phyloP scores from a whole-genome alignment of 2,329 filamentous ascomycete genomes.

The Scedosporium aurantiacum region DNA sequence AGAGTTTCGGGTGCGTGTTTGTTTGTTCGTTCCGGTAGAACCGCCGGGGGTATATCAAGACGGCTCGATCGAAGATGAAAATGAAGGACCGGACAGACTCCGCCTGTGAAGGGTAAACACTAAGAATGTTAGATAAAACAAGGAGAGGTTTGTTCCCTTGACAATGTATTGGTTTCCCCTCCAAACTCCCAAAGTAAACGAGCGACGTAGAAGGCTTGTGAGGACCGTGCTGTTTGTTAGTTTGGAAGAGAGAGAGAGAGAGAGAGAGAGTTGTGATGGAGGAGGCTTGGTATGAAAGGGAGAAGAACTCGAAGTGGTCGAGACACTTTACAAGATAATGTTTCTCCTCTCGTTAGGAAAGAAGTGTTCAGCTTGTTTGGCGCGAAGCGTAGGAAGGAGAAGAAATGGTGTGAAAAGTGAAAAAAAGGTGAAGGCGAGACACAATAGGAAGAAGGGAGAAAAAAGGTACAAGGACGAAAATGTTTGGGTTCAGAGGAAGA shows the following conservation, averaged over 20 bases:
- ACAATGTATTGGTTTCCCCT: neutral
- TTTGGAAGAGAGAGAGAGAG: neutral
- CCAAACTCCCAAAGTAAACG: neutral
- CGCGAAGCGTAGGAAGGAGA: neutral
- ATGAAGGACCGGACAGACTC: neutral
- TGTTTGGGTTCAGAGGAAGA: neutral
- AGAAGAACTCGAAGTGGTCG: neutral
- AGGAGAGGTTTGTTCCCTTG: neutral
- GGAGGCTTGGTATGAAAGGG: neutral
- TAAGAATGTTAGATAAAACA: neutral
- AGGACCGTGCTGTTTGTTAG: neutral
- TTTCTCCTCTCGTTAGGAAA: neutral
- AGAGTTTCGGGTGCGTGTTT: neutral
- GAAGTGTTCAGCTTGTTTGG: slow-evolving; percentile 2
- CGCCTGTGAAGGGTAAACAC: neutral
- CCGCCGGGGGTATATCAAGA: neutral
- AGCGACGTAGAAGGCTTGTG: neutral
- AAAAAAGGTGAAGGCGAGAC: neutral
- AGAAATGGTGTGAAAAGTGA: neutral
- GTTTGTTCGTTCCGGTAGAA: neutral
- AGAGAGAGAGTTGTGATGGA: neutral
- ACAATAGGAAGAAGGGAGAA: neutral
- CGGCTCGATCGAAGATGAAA: neutral
- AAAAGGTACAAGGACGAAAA: neutral
- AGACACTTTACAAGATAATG: neutral